Base-by-base conservation (phyloP, 2,329 filamentous ascomycete genomes). In the Colletotrichum siamense region DNA sequence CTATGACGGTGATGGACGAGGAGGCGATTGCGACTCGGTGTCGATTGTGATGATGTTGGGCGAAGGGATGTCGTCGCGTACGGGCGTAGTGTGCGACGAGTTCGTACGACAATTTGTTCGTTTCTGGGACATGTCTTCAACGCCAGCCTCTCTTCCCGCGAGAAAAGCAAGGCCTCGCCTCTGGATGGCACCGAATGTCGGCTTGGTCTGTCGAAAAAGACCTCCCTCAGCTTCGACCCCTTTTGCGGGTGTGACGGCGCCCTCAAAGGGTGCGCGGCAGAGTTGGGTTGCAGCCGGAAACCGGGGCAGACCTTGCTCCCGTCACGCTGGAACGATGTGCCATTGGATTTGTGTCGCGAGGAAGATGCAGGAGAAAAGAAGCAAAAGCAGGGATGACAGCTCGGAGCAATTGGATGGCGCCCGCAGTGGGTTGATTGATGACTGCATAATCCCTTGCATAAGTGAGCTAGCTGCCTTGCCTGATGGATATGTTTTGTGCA, bases 351-450 rank as follows among this genome's bases (percentile, higher is more conserved):
- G 8, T 26, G 22, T 26, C 13, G 22, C 15, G 32, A 22, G 30
- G 26, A n/a, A 36, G 63, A 36, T 44, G 69, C 62, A 71, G 55
- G 28, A 65, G 63, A 62, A 24, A 62, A 64, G 44, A 28, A 44
- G 28, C 22, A 63, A 49, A 18, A 32, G 64, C 64, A 74, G 44
- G 74, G 74, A 52, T 76, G 32, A 8, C 44, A 69, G 66, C 57
- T 70, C 59, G 66, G 66, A 49, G 71, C 30, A 59, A 70, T 74
- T 74, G 71, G 55, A 67, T 32, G 73, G 24, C 57, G 57, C 71
- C 66, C 55, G 30, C 22, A 32, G 49, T 30, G 44, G 18, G 30
- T 7, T 16, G 26, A 26, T 34, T 2, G 59, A n/a, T 44, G 52
- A 57, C 39, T 59, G 52, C n/a, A 59, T 49, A 66, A 66, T 52